phyloP scores from a whole-genome alignment of 2,329 filamentous ascomycete genomes.

The Akanthomyces dipterigenus region DNA sequence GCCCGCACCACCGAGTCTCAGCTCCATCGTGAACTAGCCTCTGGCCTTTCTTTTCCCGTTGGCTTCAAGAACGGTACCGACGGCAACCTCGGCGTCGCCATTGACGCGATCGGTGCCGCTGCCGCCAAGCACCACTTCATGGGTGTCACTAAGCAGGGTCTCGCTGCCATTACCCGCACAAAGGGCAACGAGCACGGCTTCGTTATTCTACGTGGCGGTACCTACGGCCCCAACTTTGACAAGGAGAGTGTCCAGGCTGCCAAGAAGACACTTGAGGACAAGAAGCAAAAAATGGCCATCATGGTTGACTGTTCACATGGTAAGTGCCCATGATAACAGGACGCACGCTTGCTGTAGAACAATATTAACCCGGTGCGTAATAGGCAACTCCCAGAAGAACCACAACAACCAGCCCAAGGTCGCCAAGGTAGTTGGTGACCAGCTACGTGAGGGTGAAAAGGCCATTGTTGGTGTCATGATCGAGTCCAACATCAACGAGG shows the following conservation, averaged over 20 bases:
- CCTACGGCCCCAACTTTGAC: slow-evolving; percentile 90
- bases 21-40: slow-evolving; percentile 91
- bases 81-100: slow-evolving; percentile 80
- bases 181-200: slow-evolving; percentile 95
- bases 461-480: slow-evolving; percentile 97
- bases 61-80: slow-evolving; percentile 99
- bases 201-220: slow-evolving; percentile 88
- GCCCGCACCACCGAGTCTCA: slow-evolving; percentile 95
- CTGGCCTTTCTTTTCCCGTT: slow-evolving; percentile 91
- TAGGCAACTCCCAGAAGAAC: slow-evolving; percentile 94
- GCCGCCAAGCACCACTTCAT: slow-evolving; percentile 92
- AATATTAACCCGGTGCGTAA: not conserved
- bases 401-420: slow-evolving; percentile 97
- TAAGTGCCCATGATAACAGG: slow-evolving; percentile 32
- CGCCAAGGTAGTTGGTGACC: slow-evolving; percentile 71
- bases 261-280: slow-evolving; percentile 71
- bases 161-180: slow-evolving; percentile 91
- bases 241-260: slow-evolving; percentile 71
- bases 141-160: slow-evolving; percentile 94
- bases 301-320: slow-evolving; percentile 99
- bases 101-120: slow-evolving; percentile 88
- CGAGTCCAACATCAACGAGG: slow-evolving; percentile 93
- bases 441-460: slow-evolving; percentile 79
- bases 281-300: slow-evolving; percentile 79
- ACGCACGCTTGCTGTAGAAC: not conserved